Base-by-base conservation (phyloP, 1,284 basidiomycete species). In the Apiotrichum siamense region DNA sequence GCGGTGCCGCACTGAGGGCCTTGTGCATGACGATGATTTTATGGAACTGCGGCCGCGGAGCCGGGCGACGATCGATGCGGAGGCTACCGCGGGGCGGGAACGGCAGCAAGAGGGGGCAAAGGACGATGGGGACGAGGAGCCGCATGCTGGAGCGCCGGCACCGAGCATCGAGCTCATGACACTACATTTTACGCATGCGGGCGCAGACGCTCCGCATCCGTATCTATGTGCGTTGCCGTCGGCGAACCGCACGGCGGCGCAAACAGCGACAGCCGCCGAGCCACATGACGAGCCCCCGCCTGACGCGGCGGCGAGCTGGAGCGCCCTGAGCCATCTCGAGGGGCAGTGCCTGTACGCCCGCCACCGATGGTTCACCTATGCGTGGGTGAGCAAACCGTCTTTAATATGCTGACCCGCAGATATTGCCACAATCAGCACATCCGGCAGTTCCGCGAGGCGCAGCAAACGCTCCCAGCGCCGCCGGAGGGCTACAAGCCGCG, bases 371-470 rank as follows among this genome's bases (percentile, higher is more conserved):
- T 96, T 94, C 76, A 96, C 91, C 37, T 96, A 94, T 74, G 85
- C 88, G 53, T 75, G 39, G 54, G 72, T 27, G 61, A 1, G 11
- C 13, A 7, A 26, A 11, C 18, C 7, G 10, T 1, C n/a, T n/a
- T n/a, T 24, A 9, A 2, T 2, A 1, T 7, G 15, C 50, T 50
- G 18, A 42, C 42, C 18, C 13, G 29, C 50, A 73, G 72, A 13
- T 94, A 94, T 75, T 94, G 91, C 77, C 90, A 92, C 75, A 86
- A 88, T 74, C 80, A 83, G 54, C 83, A 89, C 74, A 86, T 91
- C 56, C 83, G 88, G 50, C 90, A 94, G 75, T 94, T 94, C 77
- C 85, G 85, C 66, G 87, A 88, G 74, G 27, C 26, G 31, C 13
- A 15, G 29, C n/a, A 40, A 21, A 44, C 48, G 35, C 7, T 12